Evolutionary conservation across 495 filamentous ascomycete species (phyloP), one percentile per base, ranked within the genome.

Genomic region (Ascodesmis nigricans): DNA sequence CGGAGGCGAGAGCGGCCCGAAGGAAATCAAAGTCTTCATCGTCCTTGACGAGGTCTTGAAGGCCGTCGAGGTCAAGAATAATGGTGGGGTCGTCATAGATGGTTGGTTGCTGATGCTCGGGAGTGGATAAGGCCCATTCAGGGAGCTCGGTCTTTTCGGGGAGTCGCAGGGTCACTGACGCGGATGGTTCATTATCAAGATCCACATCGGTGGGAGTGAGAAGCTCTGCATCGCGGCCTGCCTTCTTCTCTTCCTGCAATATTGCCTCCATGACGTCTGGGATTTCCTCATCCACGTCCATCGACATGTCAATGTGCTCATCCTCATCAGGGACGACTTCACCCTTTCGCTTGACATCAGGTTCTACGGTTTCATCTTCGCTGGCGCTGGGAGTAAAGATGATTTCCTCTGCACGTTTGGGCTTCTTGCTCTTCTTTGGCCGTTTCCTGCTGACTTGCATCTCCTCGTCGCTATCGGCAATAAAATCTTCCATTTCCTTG

Each of bases 1-100:
- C 11, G 23, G 6, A 6, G 0, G 47, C 43, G 19, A 80, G 47
- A 3, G 65, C 57, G 17, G 64, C 44, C 31, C 56, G 60, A 19
- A 76, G 57, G 36, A 66, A 66, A 9, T 56, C 60, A 30, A 78
- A 59, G 44, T 77, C 82, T 59, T 82, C 84, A 6, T 75, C 69
- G 38, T 93, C 77, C 47, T 78, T 91, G 39, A 75, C 53, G 17
- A 75, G 34, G 40, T 75, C 61, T 36, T 91, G 78, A 61, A 73
- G 72, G 30, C 91, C 84, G 51, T 78, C 73, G 24, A 75, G 55
- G 45, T 80, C 73, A 32, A 91, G 54, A 1, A 78, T 55, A 20
- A 78, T 58, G 25, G 54, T 53, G 15, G 63, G 56, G 51, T 79
- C 70, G 46, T 81, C 77, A 27, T 73, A 64, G 3, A 81, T 69